Evolutionary conservation across 306 rosid species (phyloP).

Genomic region (Cucumis hystrix): DNA sequence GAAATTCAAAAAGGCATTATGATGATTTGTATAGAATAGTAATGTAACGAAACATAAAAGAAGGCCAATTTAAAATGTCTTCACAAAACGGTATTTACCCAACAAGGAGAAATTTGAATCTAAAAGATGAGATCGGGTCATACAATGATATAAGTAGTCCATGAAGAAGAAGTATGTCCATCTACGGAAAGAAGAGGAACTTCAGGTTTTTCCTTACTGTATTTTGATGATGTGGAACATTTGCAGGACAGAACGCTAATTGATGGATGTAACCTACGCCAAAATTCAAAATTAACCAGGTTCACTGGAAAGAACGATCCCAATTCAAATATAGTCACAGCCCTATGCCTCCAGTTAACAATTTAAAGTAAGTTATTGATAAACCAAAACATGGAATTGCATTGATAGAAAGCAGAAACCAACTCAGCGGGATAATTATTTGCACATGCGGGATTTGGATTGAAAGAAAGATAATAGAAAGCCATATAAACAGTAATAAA

Average conservation of each 20-base stretch:
- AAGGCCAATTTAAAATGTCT: neutral
- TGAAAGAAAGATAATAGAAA: neutral
- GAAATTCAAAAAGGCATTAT: neutral
- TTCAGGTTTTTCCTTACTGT: conserved; percentile 17
- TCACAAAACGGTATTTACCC: neutral
- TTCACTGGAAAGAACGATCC: neutral
- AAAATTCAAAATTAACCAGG: conserved; percentile 4
- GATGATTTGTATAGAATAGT: neutral
- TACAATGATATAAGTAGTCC: conserved; percentile 49
- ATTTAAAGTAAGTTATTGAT: neutral
- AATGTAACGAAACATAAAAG: neutral
- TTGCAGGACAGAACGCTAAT: conserved; percentile 28
- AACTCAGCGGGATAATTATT: neutral
- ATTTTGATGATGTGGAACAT: conserved; percentile 34
- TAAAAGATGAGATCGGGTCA: conserved; percentile 13
- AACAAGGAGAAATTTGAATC: neutral
- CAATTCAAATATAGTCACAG: neutral
- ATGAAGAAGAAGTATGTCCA: conserved; percentile 29
- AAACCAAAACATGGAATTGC: neutral
- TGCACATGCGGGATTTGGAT: neutral
- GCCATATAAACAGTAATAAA: neutral
- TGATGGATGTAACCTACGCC: conserved; percentile 38
- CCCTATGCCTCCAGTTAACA: neutral
- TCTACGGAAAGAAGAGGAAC: conserved; percentile 16
- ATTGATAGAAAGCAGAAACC: neutral